Base-by-base conservation (phyloP, 1,139 yeast species). In the Sugiyamaella paludigena region DNA sequence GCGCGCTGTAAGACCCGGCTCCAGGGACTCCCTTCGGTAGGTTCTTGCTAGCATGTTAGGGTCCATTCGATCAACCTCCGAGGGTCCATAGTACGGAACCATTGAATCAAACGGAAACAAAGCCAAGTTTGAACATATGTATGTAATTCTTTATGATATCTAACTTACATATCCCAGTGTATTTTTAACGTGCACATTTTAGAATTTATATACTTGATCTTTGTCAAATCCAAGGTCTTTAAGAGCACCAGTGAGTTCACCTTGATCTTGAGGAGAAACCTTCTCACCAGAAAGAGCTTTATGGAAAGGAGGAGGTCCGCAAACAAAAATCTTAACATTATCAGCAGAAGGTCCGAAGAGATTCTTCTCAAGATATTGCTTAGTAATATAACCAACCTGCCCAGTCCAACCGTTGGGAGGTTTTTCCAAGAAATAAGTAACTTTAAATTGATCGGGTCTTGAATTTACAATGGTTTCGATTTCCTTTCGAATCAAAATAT, bases 161-260 rank as follows among this genome's bases (percentile, higher is more conserved):
- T 19, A 19, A 19, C 24, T 19, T 19, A 19, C 24, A 19, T 19
- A 19, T 19, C 24, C 5, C 24, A 19, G 5, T 4, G 5, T 19
- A 19, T 5, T 19, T 19, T n/a, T n/a, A n/a, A n/a, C n/a, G n/a
- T n/a, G n/a, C n/a, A n/a, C n/a, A n/a, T n/a, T 37, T 63, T 81
- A 92, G 69, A 88, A 92, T 76, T 92, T 92, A 74, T 80, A 91
- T 46, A 92, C 98, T 64, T 87, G 83, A 53, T 86, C 91, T 75
- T 87, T 84, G 70, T 80, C 72, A 80, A 79, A 91, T 50, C 97
- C 97, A 61, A 94, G 79, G 38, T 92, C 97, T 63, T 81, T 81
- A 67, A 94, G 81, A 48, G 81, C 79, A 64, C 99, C 99, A 35
- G 83, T 75, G 52, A 94, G 79, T 72, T 87, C 96, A 70, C 98